These are phyloP conservation scores for Trametes cinnabarina DNA, from an alignment of 768 basidiomycete species.

Conservation along the genomic window DNA sequence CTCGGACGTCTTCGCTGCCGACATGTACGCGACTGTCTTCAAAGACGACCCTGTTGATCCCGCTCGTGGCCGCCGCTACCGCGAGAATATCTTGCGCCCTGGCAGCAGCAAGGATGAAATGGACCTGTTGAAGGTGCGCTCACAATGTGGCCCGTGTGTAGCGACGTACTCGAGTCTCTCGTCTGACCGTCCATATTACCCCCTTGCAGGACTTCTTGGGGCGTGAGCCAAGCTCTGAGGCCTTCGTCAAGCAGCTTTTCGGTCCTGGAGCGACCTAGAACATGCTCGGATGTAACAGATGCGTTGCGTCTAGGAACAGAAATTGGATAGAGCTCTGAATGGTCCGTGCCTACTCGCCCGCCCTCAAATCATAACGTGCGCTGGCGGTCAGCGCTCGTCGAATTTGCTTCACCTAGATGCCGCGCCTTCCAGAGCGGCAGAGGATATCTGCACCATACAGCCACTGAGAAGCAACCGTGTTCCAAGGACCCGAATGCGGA, in stretches of 20 bases:
- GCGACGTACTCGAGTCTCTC: too few relatives aligned
- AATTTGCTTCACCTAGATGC: too few relatives aligned
- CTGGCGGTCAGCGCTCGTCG: too few relatives aligned
- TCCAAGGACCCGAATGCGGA: too few relatives aligned
- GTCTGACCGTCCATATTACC: background rate
- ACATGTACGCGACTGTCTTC: constrained; percentile 73
- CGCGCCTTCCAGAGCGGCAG: too few relatives aligned
- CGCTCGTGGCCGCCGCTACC: constrained; percentile 61
- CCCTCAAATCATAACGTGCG: too few relatives aligned
- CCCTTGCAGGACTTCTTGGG: constrained; percentile 68
- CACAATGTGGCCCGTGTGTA: background rate
- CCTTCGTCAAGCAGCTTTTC: constrained; percentile 67
- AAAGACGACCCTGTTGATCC: constrained; percentile 74
- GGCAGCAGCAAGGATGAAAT: constrained; percentile 80
- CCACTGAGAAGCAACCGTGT: too few relatives aligned
- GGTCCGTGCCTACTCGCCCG: too few relatives aligned
- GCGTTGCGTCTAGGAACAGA: constrained; percentile 76
- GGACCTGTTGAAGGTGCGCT: constrained; percentile 66
- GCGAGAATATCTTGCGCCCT: constrained; percentile 67
- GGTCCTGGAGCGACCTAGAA: too few relatives aligned
- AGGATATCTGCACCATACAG: too few relatives aligned
- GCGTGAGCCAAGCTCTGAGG: constrained; percentile 67
- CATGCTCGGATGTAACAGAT: too few relatives aligned
- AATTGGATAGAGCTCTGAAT: too few relatives aligned
- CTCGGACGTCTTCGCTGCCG: constrained; percentile 61